phyloP scores from a whole-genome alignment of 352 stramenopile species.

The Salisapilia sapeloensis region DNA sequence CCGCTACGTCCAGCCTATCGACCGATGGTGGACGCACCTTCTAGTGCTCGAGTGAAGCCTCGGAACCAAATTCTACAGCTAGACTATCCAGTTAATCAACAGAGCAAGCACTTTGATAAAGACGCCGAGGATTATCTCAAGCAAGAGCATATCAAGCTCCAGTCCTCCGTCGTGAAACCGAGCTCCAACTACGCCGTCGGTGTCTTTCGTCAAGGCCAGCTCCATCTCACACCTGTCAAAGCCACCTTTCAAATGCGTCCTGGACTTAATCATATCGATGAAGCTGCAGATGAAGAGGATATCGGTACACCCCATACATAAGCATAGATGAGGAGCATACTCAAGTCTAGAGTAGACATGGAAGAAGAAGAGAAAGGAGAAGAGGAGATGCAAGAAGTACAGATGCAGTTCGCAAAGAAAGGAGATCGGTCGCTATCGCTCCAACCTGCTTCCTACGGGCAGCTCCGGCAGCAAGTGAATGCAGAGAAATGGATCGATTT shows the following conservation, averaged over 20 bases:
- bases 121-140: constrained; percentile 70
- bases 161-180: constrained; percentile 38
- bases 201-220: constrained; percentile 61
- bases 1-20: constrained; percentile 63
- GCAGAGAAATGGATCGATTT: constrained; percentile 64
- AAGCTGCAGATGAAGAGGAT: constrained; percentile 44
- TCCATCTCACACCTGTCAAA: constrained; percentile 58
- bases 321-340: background rate
- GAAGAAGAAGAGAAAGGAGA: constrained; percentile 33
- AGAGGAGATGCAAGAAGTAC: constrained; percentile 55
- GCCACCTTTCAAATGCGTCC: constrained; percentile 70
- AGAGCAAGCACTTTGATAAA: constrained; percentile 53
- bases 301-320: constrained; percentile 7
- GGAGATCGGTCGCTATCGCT: constrained; percentile 54
- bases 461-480: constrained; percentile 71
- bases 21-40: constrained; percentile 39
- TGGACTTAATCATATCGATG: constrained; percentile 60
- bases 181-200: constrained; percentile 67
- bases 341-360: constrained; percentile 13
- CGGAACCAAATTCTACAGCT: constrained; percentile 60
- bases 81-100: constrained; percentile 56
- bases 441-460: constrained; percentile 74
- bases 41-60: constrained; percentile 46
- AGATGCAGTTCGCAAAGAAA: constrained; percentile 82
- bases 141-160: constrained; percentile 45